Base-by-base conservation (phyloP, 768 basidiomycete species). In the Panellus pusillus region DNA sequence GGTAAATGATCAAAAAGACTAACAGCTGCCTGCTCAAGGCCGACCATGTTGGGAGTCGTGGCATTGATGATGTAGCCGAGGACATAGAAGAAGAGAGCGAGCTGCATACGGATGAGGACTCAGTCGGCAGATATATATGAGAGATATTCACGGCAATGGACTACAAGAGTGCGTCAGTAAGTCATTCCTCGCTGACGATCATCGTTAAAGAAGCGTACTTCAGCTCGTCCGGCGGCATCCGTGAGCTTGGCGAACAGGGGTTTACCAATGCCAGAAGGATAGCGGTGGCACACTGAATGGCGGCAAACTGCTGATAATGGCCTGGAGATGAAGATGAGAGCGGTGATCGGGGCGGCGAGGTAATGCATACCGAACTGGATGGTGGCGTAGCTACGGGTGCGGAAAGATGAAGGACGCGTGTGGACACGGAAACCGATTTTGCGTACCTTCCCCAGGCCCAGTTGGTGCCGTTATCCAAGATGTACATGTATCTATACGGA, bases 11-110 rank as follows among this genome's bases (percentile, higher is more conserved):
- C 44, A 32, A 41, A 24, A 19, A 8, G 11, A 57, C 50, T 12
- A 9, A 57, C 67, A 53, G 70, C 69, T 48, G 69, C 72, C 57
- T 70, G 71, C 20, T 65, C 59, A 20, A 60, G 59, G 19, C 54
- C 59, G n/a, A 46, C 59, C 59, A 60, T 60, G 44, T 56, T 56
- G 11, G 59, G 59, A 14, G 59, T 56, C 4, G 59, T 53, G 9
- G 59, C 51, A 31, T 60, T 60, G 40, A 60, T 29, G 18, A 53
- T 53, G 43, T 60, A 60, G 11, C 58, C 58, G 12, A 60, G 40
- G 12, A 60, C 59, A 35, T 60, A 60, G 47, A 56, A 60, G 17
- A 60, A 60, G 2, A 60, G 41, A 3, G 59, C 59, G 29, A 60
- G 19, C 56, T 57, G 42, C 14, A 6, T 15, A 29, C 14, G 5